Evolutionary conservation across 176 grass and related monocot genomes (phyloP).

Genomic region (Pharus latifolius): DNA sequence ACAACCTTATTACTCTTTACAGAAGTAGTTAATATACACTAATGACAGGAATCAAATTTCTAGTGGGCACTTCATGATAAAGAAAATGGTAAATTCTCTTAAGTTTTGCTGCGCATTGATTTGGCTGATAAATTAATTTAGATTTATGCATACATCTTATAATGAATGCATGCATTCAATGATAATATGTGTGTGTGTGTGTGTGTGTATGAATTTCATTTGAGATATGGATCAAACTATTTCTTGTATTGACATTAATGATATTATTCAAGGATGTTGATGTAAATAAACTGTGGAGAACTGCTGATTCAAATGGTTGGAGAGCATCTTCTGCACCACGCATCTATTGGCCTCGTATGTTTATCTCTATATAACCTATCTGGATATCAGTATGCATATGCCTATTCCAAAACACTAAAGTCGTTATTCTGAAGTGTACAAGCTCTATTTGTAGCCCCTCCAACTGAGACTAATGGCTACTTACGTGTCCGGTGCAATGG

Average conservation of each 20-base stretch:
- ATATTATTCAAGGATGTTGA: slow-evolving; percentile 54
- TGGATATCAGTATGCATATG: not conserved
- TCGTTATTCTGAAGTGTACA: slow-evolving; percentile 11
- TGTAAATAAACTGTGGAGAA: slow-evolving; percentile 76
- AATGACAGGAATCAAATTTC: too few species aligned
- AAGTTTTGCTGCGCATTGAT: not conserved
- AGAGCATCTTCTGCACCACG: slow-evolving; percentile 89
- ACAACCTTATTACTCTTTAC: too few species aligned
- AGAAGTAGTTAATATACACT: too few species aligned
- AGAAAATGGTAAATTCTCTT: not conserved
- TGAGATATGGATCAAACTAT: not conserved
- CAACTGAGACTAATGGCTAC: slow-evolving; percentile 66
- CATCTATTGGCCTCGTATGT: slow-evolving; percentile 69
- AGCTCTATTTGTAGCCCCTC: slow-evolving; percentile 59
- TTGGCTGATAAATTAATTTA: not conserved
- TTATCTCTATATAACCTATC: not conserved
- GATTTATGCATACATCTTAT: not conserved
- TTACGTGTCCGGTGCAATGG: slow-evolving; percentile 95
- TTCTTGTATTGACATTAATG: slow-evolving; percentile 24
- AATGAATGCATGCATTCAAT: not conserved
- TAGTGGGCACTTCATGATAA: not conserved
- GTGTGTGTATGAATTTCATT: not conserved
- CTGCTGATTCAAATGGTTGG: slow-evolving; percentile 82
- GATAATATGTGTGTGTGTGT: not conserved
- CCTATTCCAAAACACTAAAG: not conserved